A percentile compares a stretch with the other conserved stretches of the same genome.
phyloP scores from a whole-genome alignment of 352 stramenopile genomes.

The Pythium angustatum region DNA sequence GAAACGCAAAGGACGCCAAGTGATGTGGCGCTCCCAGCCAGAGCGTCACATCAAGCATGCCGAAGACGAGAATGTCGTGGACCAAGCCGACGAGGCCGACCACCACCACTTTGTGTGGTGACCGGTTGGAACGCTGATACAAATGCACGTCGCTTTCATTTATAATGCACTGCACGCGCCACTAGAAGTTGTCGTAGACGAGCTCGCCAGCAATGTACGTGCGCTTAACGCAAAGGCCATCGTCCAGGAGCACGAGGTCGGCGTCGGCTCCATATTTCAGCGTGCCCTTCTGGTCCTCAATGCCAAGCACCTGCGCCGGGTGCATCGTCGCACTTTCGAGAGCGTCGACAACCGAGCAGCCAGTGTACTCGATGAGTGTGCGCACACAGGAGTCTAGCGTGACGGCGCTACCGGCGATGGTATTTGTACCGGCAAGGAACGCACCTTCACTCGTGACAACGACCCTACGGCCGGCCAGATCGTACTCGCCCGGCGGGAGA shows the following conservation, averaged over 20 bases:
- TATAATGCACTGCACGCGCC: too few relatives aligned
- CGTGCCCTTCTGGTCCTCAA: conserved; percentile 62
- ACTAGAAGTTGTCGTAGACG: conserved; percentile 41
- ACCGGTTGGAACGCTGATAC: too few relatives aligned
- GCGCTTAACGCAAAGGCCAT: conserved; percentile 58
- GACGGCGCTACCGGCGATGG: conserved; percentile 84
- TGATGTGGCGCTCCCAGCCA: conserved; percentile 92
- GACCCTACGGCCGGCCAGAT: conserved; percentile 74
- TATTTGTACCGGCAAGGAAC: conserved; percentile 70
- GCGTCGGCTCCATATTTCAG: conserved; percentile 74
- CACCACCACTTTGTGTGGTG: conserved; percentile 87
- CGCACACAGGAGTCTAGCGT: conserved; percentile 83
- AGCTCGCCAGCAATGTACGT: conserved; percentile 79
- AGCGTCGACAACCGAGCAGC: conserved; percentile 73
- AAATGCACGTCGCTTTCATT: too few relatives aligned
- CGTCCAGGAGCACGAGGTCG: conserved; percentile 84
- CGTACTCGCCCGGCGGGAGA: conserved; percentile 62
- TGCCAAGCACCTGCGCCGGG: conserved; percentile 68
- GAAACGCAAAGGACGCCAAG: conserved; percentile 89
- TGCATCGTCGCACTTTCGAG: conserved; percentile 74
- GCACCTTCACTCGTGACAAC: conserved; percentile 45
- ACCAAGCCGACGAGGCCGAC: conserved; percentile 80
- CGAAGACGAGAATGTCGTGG: conserved; percentile 78
- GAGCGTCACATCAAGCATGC: conserved; percentile 73
- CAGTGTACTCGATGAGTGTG: conserved; percentile 81